Percentiles rank a stretch among this genome's conserved stretches.
These are phyloP conservation scores for Hortaea werneckii DNA, from an alignment of 2,329 filamentous ascomycete species.

Conservation along the genomic window DNA sequence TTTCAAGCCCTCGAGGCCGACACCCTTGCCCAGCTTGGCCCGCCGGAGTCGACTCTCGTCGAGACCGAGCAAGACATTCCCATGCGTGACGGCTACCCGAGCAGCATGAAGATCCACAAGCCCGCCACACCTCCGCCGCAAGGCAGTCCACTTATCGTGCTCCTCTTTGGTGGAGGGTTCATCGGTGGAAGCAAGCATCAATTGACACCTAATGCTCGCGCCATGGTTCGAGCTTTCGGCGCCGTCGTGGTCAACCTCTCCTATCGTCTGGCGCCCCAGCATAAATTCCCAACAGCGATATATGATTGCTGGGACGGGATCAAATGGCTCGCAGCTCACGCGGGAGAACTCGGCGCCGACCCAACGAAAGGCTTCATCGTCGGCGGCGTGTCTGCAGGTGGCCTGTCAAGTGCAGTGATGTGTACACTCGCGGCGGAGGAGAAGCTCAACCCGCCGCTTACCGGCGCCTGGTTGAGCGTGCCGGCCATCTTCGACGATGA, in stretches of 20 bases:
- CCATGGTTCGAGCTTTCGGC: constrained; percentile 21
- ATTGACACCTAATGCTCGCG: constrained; percentile 15
- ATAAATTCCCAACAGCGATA: constrained; percentile 35
- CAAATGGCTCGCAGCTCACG: constrained; percentile 34
- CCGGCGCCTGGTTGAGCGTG: constrained; percentile 38
- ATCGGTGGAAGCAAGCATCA: constrained; percentile 17
- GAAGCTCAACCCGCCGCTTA: constrained; percentile 33
- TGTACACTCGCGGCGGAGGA: constrained; percentile 33
- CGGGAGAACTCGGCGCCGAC: constrained; percentile 30
- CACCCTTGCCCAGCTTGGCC: constrained; percentile 7
- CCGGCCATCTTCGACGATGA: constrained; percentile 26
- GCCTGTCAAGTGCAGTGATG: constrained; percentile 30
- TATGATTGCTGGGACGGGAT: constrained; percentile 39
- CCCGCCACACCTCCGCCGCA: constrained; percentile 11
- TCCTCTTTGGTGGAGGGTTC: constrained; percentile 21
- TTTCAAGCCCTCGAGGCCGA: constrained; percentile 1
- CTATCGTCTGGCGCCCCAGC: constrained; percentile 39
- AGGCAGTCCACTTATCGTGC: constrained; percentile 16
- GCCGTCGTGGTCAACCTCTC: constrained; percentile 35
- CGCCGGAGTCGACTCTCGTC: constrained; percentile 8
- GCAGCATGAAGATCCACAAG: constrained; percentile 25
- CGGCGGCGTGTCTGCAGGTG: constrained; percentile 40
- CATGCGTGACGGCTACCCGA: constrained; percentile 26
- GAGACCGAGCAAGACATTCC: constrained; percentile 29
- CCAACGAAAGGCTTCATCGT: constrained; percentile 38